phyloP scores from a whole-genome alignment of 129 eudicot species.

The carrot (Daucus carota) region DH1_v3.0 NC_030385.2:43390001-43390500 shows the following conservation, averaged over 20 bases:
- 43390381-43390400: neutral
- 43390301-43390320: slow-evolving; percentile 97
- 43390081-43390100: too few species aligned
- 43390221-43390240: neutral
- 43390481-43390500: slow-evolving; percentile 93
- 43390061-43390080: too few species aligned
- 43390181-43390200: neutral
- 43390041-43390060: too few species aligned
- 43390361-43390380: neutral
- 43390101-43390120: too few species aligned
- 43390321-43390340: slow-evolving; percentile 68
- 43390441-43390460: slow-evolving; percentile 98
- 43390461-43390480: slow-evolving; percentile 88
- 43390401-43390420: neutral
- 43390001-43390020: too few species aligned
- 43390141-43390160: neutral
- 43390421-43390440: slow-evolving; percentile 33
- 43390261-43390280: neutral
- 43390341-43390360: neutral
- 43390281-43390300: slow-evolving; percentile 68
- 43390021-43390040: too few species aligned
- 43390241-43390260: neutral
- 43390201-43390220: too few species aligned
- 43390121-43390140: neutral
- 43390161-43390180: neutral